Conservation (phyloP, 306 rosid genomes). For the Dryas alaskensis region DNA sequence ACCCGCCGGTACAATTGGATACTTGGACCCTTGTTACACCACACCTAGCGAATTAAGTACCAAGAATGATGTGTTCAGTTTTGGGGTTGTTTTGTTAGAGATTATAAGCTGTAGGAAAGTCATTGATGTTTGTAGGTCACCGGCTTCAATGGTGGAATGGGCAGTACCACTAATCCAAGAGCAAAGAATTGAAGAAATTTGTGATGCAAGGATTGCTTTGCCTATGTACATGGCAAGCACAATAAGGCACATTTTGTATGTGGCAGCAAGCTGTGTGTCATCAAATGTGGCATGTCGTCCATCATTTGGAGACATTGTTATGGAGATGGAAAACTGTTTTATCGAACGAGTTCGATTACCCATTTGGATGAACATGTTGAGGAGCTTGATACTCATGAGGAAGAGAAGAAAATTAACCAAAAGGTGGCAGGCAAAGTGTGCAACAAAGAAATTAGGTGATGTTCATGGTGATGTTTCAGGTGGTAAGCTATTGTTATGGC, state of each 20-base stretch:
- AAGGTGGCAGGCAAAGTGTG: constrained; percentile 10
- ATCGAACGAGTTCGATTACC: constrained; percentile 31
- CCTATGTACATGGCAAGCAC: constrained; percentile 20
- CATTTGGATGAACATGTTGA: constrained; percentile 28
- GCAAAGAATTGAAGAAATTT: neutral
- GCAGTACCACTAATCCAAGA: constrained; percentile 38
- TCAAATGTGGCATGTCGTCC: constrained; percentile 39
- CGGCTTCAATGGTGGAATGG: constrained; percentile 45
- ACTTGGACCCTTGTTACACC: constrained; percentile 55
- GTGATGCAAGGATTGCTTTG: constrained; percentile 26
- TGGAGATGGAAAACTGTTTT: constrained; percentile 29
- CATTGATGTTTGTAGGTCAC: constrained; percentile 37
- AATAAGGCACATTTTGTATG: constrained; percentile 5
- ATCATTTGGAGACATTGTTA: constrained; percentile 33
- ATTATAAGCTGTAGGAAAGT: constrained; percentile 44
- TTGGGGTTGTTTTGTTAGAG: constrained; percentile 59
- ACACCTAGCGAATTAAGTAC: constrained; percentile 44
- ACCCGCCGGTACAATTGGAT: constrained; percentile 63
- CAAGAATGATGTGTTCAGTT: constrained; percentile 51
- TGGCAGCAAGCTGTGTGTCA: constrained; percentile 46
- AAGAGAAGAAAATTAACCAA: constrained; percentile 20
- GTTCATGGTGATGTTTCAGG: neutral
- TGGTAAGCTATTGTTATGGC: constrained; percentile 27
- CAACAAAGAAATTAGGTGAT: neutral
- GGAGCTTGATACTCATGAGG: constrained; percentile 15